Percentiles rank a stretch among this genome's conserved stretches.
phyloP scores from a whole-genome alignment of 2,329 filamentous ascomycete species.

The Exophiala dermatitidis region DNA sequence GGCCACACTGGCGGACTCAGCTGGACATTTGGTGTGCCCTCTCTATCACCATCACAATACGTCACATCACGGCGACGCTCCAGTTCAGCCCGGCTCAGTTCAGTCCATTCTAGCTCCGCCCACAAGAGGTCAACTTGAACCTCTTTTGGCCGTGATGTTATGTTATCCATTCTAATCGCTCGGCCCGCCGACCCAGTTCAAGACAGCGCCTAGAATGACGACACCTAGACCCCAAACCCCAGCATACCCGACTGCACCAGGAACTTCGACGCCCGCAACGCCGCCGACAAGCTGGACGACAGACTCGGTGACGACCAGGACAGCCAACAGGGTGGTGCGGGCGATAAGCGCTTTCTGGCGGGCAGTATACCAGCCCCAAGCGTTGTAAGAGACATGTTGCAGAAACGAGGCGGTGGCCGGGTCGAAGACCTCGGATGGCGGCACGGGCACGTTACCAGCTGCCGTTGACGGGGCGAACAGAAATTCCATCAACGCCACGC shows the following conservation, averaged over 20 bases:
- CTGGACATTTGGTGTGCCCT: too few relatives aligned
- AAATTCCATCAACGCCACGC: slow-evolving; percentile 65
- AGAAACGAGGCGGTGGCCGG: slow-evolving; percentile 57
- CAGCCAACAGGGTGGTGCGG: slow-evolving; percentile 51
- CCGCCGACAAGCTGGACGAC: slow-evolving; percentile 60
- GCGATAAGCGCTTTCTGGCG: slow-evolving; percentile 58
- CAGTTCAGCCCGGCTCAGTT: too few relatives aligned
- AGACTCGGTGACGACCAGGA: slow-evolving; percentile 45
- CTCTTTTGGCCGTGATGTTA: too few relatives aligned
- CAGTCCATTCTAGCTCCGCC: too few relatives aligned
- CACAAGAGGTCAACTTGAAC: too few relatives aligned
- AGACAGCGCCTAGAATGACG: slow-evolving; percentile 52
- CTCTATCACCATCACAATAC: too few relatives aligned
- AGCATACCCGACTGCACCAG: slow-evolving; percentile 66
- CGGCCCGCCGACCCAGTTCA: slow-evolving; percentile 44
- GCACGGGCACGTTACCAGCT: slow-evolving; percentile 31
- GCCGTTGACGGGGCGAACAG: slow-evolving; percentile 59
- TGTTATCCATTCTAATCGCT: slow-evolving; percentile 14
- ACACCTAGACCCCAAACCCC: slow-evolving; percentile 65
- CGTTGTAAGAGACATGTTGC: slow-evolving; percentile 55
- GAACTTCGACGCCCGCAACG: slow-evolving; percentile 60
- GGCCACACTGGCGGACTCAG: too few relatives aligned
- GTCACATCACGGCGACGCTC: too few relatives aligned
- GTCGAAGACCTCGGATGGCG: slow-evolving; percentile 44
- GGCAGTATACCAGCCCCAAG: slow-evolving; percentile 56